phyloP scores from a whole-genome alignment of 2,329 filamentous ascomycete species.

The Pseudocercospora musae region DNA sequence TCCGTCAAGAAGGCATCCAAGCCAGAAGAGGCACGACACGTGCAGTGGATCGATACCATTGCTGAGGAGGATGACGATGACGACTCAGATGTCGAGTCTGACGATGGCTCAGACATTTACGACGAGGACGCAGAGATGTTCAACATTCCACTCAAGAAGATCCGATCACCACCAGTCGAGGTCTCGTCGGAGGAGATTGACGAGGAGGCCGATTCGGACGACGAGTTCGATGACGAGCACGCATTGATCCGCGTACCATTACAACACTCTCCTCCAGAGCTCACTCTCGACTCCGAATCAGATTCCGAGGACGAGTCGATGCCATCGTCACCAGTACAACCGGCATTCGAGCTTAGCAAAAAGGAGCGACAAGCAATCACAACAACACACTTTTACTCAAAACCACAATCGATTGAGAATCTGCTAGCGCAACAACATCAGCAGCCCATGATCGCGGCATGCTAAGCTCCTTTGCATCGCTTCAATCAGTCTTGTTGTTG shows the following conservation, averaged over 20 bases:
- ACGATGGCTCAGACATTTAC: constrained; percentile 54
- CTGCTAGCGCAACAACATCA: constrained; percentile 38
- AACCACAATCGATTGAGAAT: constrained; percentile 34
- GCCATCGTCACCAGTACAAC: constrained; percentile 46
- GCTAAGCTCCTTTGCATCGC: constrained; percentile 31
- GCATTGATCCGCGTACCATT: constrained; percentile 45
- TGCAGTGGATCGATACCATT: constrained; percentile 83
- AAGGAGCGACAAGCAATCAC: constrained; percentile 46
- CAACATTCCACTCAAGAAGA: constrained; percentile 38
- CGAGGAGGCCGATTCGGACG: constrained; percentile 41
- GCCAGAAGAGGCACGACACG: constrained; percentile 62
- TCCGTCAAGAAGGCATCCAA: constrained; percentile 74
- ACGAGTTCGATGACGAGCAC: constrained; percentile 44
- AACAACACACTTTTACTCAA: constrained; percentile 44
- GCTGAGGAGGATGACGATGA: constrained; percentile 74
- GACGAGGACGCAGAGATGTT: constrained; percentile 49
- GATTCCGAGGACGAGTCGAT: constrained; percentile 47
- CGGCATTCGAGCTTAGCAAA: constrained; percentile 45
- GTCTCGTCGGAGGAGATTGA: constrained; percentile 45
- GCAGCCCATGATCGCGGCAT: constrained; percentile 41
- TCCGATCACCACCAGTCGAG: constrained; percentile 40
- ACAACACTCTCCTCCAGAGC: constrained; percentile 47
- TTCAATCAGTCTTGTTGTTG: constrained; percentile 19
- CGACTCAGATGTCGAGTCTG: constrained; percentile 48
- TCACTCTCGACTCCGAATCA: constrained; percentile 46